These are phyloP conservation scores for Exobasidium cylindrosporum DNA, from an alignment of 1,284 basidiomycete species.

Conservation along the genomic window DNA sequence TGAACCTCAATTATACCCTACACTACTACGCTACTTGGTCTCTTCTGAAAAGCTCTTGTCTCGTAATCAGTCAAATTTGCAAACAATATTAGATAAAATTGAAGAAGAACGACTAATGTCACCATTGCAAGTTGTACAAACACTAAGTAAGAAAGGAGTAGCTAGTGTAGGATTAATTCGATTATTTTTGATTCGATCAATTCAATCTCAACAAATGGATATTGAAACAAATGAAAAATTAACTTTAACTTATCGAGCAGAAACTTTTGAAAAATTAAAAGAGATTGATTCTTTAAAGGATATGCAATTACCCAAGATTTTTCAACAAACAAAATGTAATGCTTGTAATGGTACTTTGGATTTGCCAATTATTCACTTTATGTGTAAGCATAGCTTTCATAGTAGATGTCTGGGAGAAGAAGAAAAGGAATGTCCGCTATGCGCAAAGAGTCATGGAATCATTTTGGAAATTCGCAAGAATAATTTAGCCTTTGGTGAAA, in stretches of 20 bases:
- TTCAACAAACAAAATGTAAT: slow-evolving; percentile 88
- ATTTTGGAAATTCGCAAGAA: slow-evolving; percentile 80
- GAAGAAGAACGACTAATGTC: slow-evolving; percentile 78
- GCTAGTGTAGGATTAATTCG: slow-evolving; percentile 86
- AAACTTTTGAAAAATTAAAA: slow-evolving; percentile 75
- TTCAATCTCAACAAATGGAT: slow-evolving; percentile 70
- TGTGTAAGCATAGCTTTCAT: slow-evolving; percentile 97
- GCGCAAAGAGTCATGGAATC: slow-evolving; percentile 79
- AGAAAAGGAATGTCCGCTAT: slow-evolving; percentile 76
- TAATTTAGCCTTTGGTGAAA: slow-evolving; percentile 75
- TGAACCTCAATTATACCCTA: slow-evolving; percentile 75
- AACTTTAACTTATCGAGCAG: slow-evolving; percentile 78
- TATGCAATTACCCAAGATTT: slow-evolving; percentile 70
- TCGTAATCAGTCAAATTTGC: slow-evolving; percentile 69
- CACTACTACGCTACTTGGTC: slow-evolving; percentile 86
- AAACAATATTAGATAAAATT: slow-evolving; percentile 67
- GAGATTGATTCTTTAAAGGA: slow-evolving; percentile 79
- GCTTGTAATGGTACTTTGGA: slow-evolving; percentile 83
- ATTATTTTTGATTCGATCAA: slow-evolving; percentile 77
- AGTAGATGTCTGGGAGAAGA: slow-evolving; percentile 58
- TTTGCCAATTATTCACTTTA: slow-evolving; percentile 89
- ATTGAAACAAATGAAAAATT: slow-evolving; percentile 77
- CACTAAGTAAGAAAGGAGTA: slow-evolving; percentile 78
- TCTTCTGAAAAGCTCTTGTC: slow-evolving; percentile 64
- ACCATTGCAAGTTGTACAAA: slow-evolving; percentile 81